These are phyloP conservation scores for Cardamine occulta DNA, from an alignment of 345 rosid species.

Conservation along the genomic window DNA sequence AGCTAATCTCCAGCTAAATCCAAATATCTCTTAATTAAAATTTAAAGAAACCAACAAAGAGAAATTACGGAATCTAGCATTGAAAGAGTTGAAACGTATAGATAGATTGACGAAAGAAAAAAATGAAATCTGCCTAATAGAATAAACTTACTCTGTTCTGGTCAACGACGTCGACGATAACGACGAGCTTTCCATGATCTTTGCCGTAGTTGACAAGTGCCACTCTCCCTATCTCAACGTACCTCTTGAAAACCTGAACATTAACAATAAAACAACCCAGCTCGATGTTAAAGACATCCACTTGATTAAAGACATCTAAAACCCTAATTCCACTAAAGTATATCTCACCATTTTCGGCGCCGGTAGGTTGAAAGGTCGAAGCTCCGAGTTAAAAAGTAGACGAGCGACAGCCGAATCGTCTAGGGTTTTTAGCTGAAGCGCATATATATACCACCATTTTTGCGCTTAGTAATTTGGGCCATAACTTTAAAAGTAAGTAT, in stretches of 20 bases:
- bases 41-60: not conserved
- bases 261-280: not conserved
- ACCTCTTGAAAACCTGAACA: conserved; percentile 84
- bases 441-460: conserved; percentile 9
- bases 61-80: not conserved
- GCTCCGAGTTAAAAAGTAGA: not conserved
- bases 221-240: conserved; percentile 94
- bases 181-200: conserved; percentile 85
- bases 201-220: conserved; percentile 89
- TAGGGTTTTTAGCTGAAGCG: not conserved
- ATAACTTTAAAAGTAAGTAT: not conserved
- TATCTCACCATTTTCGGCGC: conserved; percentile 41
- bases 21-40: not conserved
- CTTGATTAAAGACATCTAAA: not conserved
- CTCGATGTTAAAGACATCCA: not conserved
- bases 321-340: not conserved
- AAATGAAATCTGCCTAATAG: not conserved
- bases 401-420: conserved; percentile 17
- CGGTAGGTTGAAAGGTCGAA: conserved; percentile 24
- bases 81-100: not conserved
- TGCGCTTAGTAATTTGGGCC: conserved; percentile 21
- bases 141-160: conserved; percentile 65
- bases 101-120: not conserved
- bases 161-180: conserved; percentile 88
- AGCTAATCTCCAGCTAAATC: not conserved